These are phyloP conservation scores for Furcasterigmium furcatum DNA, from an alignment of 2,329 filamentous ascomycete genomes.

Conservation along the genomic window DNA sequence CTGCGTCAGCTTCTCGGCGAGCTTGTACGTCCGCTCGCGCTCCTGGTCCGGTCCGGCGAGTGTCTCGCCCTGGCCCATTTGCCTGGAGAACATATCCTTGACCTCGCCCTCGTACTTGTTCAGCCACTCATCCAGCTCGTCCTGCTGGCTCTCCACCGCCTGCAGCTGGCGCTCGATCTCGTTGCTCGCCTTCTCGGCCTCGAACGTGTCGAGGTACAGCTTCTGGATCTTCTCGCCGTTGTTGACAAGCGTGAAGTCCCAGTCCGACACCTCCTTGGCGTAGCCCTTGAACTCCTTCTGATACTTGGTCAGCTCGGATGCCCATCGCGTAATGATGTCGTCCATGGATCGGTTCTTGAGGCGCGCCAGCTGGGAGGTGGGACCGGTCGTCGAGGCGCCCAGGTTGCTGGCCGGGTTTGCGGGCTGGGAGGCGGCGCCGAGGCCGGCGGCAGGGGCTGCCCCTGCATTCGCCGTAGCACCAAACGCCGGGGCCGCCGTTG, in stretches of 20 bases:
- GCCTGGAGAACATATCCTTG: conserved; percentile 79
- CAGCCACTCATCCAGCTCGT: conserved; percentile 83
- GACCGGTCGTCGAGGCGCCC: conserved; percentile 74
- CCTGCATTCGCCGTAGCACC: conserved; percentile 19
- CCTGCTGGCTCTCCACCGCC: conserved; percentile 87
- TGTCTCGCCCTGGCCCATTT: conserved; percentile 71
- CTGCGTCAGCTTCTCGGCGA: conserved; percentile 89
- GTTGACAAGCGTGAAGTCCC: conserved; percentile 90
- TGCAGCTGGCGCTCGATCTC: conserved; percentile 92
- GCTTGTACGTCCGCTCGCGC: conserved; percentile 91
- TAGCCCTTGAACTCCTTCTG: conserved; percentile 95
- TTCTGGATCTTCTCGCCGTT: conserved; percentile 95
- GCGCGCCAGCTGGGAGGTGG: conserved; percentile 79
- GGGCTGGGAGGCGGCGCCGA: conserved; percentile 14
- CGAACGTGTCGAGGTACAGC: conserved; percentile 86
- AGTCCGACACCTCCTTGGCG: conserved; percentile 79
- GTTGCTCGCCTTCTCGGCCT: conserved; percentile 87
- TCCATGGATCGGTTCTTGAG: conserved; percentile 99
- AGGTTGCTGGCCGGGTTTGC: conserved; percentile 37
- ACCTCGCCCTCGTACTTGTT: conserved; percentile 91
- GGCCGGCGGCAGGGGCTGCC: conserved; percentile 25
- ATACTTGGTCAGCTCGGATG: conserved; percentile 90
- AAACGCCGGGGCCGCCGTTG: conserved; percentile 16
- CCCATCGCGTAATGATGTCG: conserved; percentile 96
- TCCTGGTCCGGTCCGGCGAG: conserved; percentile 90